Evolutionary conservation across 225 moss, liverwort and hornwort genomes (phyloP).

Genomic region (Physcomitrium patens): DNA sequence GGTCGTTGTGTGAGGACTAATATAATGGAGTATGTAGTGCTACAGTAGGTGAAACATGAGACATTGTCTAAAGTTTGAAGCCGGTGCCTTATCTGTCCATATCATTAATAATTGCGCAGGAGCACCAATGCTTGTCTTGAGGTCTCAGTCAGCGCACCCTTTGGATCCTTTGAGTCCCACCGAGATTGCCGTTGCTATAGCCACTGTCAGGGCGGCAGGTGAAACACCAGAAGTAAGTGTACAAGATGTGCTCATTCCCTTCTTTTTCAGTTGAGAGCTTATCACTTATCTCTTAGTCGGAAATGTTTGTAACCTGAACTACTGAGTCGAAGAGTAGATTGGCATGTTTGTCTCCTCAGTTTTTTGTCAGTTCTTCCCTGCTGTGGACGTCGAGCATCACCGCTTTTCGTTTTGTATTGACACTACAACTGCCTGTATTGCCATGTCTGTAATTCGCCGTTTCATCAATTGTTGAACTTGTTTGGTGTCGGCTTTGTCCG

Average conservation of each 20-base stretch:
- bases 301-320: neutral
- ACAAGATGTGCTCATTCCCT: neutral
- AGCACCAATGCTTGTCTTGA: conserved; percentile 56
- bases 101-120: conserved; percentile 40
- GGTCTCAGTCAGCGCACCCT: conserved; percentile 83
- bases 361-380: neutral
- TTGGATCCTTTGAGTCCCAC: conserved; percentile 85
- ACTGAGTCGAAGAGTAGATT: neutral
- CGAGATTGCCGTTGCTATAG: conserved; percentile 86
- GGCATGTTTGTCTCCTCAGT: conserved; percentile 12
- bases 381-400: too few species aligned
- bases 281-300: conserved; percentile 18
- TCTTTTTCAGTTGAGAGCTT: conserved; percentile 26
- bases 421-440: too few species aligned
- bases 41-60: neutral
- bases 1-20: conserved; percentile 15
- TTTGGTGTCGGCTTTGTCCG: too few species aligned
- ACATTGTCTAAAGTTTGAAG: conserved; percentile 7
- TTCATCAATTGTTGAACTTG: too few species aligned
- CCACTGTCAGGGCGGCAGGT: conserved; percentile 85
- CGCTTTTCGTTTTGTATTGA: too few species aligned
- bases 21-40: neutral
- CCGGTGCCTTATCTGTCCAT: conserved; percentile 1
- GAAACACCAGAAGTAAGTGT: conserved; percentile 81
- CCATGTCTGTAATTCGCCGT: too few species aligned